These are phyloP conservation scores for Moringa oleifera DNA, from an alignment of 345 rosid genomes.

Conservation along the genomic window DNA sequence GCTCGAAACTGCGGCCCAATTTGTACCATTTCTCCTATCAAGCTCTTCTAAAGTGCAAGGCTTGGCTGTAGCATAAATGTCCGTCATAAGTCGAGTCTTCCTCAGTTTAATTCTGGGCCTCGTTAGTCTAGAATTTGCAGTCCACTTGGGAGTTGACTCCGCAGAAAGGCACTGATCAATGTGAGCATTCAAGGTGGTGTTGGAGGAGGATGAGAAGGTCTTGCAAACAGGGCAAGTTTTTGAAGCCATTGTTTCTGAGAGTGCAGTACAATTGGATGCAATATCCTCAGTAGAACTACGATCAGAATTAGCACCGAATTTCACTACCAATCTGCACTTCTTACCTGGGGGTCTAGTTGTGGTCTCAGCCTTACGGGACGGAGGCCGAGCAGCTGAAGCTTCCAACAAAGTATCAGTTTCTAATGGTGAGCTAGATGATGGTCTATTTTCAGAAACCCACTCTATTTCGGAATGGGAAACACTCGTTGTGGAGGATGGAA, in stretches of 20 bases:
- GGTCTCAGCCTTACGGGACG: constrained; percentile 32
- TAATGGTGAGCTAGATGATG: constrained; percentile 25
- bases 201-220: constrained; percentile 90
- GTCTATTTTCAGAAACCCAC: constrained; percentile 31
- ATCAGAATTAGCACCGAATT: constrained; percentile 59
- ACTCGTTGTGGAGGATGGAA: constrained; percentile 44
- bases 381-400: constrained; percentile 25
- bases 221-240: constrained; percentile 98
- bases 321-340: constrained; percentile 75
- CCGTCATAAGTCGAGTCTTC: constrained; percentile 75
- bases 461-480: constrained; percentile 54
- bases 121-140: constrained; percentile 45
- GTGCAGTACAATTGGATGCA: constrained; percentile 47
- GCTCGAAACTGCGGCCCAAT: constrained; percentile 45
- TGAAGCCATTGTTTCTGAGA: constrained; percentile 71
- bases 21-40: constrained; percentile 80
- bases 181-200: constrained; percentile 98
- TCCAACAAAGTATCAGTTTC: constrained; percentile 27
- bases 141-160: constrained; percentile 62
- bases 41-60: constrained; percentile 84
- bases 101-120: constrained; percentile 74
- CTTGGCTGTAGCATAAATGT: constrained; percentile 62
- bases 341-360: constrained; percentile 31
- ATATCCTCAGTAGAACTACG: constrained; percentile 59
- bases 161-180: constrained; percentile 92